Percentiles rank a stretch among this genome's conserved stretches.
phyloP scores from a whole-genome alignment of 257 asterid genomes.

The Henckelia pumila region DNA sequence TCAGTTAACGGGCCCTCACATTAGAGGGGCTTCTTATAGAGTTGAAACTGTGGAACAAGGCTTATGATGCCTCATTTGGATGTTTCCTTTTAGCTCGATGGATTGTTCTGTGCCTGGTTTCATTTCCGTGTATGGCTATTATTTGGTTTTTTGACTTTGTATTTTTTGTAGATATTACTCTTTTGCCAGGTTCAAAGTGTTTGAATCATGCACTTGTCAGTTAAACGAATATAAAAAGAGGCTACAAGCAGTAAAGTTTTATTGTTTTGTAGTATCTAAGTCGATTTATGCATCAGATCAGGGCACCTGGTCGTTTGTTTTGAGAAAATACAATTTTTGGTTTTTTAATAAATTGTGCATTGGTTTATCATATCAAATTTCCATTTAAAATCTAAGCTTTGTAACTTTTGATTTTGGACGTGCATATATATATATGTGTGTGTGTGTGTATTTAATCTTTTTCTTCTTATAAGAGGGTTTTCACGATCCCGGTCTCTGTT shows the following conservation, averaged over 20 bases:
- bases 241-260: not conserved
- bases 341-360: not conserved
- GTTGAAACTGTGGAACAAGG: not conserved
- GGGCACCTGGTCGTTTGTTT: not conserved
- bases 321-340: not conserved
- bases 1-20: too few species aligned
- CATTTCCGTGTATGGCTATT: not conserved
- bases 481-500: not conserved
- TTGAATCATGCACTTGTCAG: not conserved
- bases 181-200: too few species aligned
- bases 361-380: not conserved
- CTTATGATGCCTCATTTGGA: constrained; percentile 4
- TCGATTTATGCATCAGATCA: not conserved
- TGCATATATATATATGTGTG: too few species aligned
- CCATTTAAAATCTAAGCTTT: too few species aligned
- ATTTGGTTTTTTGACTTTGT: not conserved
- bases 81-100: not conserved
- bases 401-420: not conserved
- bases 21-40: too few species aligned
- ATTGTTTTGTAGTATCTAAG: not conserved
- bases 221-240: not conserved
- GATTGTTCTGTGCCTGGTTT: not conserved
- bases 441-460: not conserved
- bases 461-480: not conserved
- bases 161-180: too few species aligned